Percentiles rank a stretch among this genome's conserved stretches.
These are phyloP conservation scores for Vaccinium vitisidaea DNA, from an alignment of 148 eudicot genomes.

Conservation along the genomic window DNA sequence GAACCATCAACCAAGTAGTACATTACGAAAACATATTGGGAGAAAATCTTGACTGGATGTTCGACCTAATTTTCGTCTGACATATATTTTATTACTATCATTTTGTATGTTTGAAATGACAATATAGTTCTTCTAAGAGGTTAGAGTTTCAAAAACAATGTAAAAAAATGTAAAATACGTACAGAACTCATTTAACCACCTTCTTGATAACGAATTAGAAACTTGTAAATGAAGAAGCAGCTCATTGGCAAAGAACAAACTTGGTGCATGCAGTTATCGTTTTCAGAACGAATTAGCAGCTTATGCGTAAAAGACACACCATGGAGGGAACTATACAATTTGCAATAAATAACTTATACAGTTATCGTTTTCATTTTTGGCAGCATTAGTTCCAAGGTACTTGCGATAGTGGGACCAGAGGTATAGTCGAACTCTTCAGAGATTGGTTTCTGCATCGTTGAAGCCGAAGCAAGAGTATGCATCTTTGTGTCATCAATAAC, in stretches of 20 bases:
- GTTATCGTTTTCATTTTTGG: not conserved
- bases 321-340: not conserved
- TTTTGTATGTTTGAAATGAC: too few species aligned
- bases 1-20: not conserved
- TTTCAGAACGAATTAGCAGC: not conserved
- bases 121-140: not conserved
- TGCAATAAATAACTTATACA: too few species aligned
- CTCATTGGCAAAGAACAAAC: not conserved
- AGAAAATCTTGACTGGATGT: not conserved
- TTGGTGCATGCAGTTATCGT: not conserved
- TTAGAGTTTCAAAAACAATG: not conserved
- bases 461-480: slow-evolving; percentile 97
- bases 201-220: not conserved
- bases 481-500: slow-evolving; percentile 92
- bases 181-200: not conserved
- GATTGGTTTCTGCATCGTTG: slow-evolving; percentile 84
- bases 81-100: not conserved
- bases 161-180: not conserved
- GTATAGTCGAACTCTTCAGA: slow-evolving; percentile 61
- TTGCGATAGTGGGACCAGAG: slow-evolving; percentile 83
- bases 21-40: not conserved
- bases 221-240: not conserved
- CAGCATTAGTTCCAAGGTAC: slow-evolving; percentile 21
- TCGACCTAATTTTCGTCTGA: not conserved
- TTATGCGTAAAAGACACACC: not conserved